Evolutionary conservation across 768 basidiomycete species (phyloP).

Genomic region (Suillus luteus): DNA sequence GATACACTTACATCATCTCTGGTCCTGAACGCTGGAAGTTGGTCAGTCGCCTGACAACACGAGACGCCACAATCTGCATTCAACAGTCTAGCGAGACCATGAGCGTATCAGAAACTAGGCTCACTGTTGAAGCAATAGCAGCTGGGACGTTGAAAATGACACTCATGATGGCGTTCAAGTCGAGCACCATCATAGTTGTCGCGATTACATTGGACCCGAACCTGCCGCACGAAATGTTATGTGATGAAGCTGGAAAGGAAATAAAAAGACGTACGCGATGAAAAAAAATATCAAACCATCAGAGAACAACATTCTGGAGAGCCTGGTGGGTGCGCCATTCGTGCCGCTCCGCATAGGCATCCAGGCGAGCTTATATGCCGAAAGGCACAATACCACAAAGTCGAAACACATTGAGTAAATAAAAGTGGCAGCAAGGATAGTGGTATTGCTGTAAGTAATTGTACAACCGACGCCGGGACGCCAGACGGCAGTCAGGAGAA

Average conservation of each 20-base stretch:
- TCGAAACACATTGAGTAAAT: constrained; percentile 81
- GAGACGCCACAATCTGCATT: constrained; percentile 56
- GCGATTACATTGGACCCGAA: constrained; percentile 45
- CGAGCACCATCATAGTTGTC: constrained; percentile 62
- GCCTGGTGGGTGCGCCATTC: constrained; percentile 40
- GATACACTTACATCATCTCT: constrained; percentile 32
- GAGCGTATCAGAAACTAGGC: constrained; percentile 20
- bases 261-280: constrained; percentile 55
- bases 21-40: constrained; percentile 40
- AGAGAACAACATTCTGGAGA: constrained; percentile 65
- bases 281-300: constrained; percentile 78
- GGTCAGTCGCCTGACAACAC: constrained; percentile 59
- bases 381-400: constrained; percentile 58
- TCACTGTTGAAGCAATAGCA: constrained; percentile 52
- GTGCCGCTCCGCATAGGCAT: constrained; percentile 18
- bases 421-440: constrained; percentile 65
- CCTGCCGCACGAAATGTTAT: constrained; percentile 20
- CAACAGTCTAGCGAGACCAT: not conserved
- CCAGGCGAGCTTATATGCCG: constrained; percentile 56
- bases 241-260: constrained; percentile 26
- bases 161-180: constrained; percentile 68
- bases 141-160: constrained; percentile 69
- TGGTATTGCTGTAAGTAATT: constrained; percentile 63
- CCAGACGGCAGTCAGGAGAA: constrained; percentile 62
- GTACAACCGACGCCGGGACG: constrained; percentile 48